Base-by-base conservation (phyloP, 2,329 filamentous ascomycete species). In the Diaporthe ampelina region DNA sequence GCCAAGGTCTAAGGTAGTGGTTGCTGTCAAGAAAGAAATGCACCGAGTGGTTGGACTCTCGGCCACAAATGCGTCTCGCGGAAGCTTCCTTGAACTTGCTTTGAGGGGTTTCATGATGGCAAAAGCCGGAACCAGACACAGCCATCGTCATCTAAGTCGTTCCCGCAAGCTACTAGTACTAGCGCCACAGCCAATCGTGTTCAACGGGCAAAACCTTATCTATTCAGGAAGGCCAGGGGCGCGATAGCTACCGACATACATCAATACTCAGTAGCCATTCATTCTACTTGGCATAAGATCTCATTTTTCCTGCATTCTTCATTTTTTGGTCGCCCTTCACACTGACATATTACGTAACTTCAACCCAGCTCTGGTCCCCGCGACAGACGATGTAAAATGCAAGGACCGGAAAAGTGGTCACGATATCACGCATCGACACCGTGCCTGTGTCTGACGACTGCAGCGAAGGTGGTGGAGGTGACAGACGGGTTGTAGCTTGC, bases 201-300 rank as follows among this genome's bases (percentile, higher is more conserved):
- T 15, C 6, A 24, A 68, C 32, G 21, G 63, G 63, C 63, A 68
- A 68, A 54, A 68, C 13, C 63, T 68, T 68, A 68, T 68, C 15
- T 2, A 32, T 24, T 40, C 11, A 11, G 37, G 29, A 11, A 40
- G 48, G 45, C 15, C 50, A 54, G 29, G 45, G 15, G 17, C n/a
- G 45, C 29, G 63, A 67, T 67, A 67, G 7, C 63, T 40, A 21
- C 13, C 9, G 5, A 8, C 8, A 48, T n/a, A 21, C 6, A 48
- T 21, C 2, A n/a, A n/a, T n/a, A n/a, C n/a, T n/a, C n/a, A 19
- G 15, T 4, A 7, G 43, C 4, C 37, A 40, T 40, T 40, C 37
- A 13, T 40, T 40, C 40, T 43, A 43, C 40, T 19, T 4, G 40
- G 40, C 19, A 43, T 4, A 43, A 17, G 40, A 43, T 5, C 6